phyloP scores from a whole-genome alignment of 441 rosid species.

The Pelargonium cotyledonis region DNA sequence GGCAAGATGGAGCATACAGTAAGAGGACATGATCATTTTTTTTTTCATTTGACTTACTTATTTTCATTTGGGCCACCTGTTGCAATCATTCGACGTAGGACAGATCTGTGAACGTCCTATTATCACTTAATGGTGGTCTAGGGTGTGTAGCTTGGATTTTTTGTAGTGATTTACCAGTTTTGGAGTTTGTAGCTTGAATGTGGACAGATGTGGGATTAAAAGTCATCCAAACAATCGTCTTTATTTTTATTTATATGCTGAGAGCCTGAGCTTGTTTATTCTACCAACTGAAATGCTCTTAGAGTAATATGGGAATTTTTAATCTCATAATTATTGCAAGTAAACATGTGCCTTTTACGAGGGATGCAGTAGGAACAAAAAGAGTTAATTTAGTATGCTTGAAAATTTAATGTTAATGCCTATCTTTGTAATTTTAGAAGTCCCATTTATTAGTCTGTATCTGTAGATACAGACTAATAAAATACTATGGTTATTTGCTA shows the following conservation, averaged over 20 bases:
- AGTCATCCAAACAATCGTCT: neutral
- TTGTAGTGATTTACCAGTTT: conserved; percentile 1
- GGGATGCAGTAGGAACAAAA: neutral
- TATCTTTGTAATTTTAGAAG: neutral
- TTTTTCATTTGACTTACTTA: conserved; percentile 7
- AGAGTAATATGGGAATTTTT: neutral
- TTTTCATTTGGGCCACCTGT: conserved; percentile 5
- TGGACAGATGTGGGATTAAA: neutral
- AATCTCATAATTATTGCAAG: neutral
- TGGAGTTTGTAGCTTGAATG: neutral
- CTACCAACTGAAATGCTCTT: neutral
- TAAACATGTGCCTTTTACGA: neutral
- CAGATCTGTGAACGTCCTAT: neutral
- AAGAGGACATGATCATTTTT: conserved; percentile 31
- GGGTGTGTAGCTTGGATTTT: neutral
- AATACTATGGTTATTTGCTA: neutral
- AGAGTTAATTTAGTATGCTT: neutral
- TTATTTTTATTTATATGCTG: neutral
- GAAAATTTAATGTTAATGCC: neutral
- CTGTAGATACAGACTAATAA: too few relatives aligned
- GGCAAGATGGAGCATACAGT: conserved; percentile 97
- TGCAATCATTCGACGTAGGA: neutral
- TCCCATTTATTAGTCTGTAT: too few relatives aligned
- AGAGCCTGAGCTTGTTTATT: neutral
- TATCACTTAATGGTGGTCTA: neutral